Conservation (phyloP, 306 rosid species). For the Leucaena leucocephala region DNA sequence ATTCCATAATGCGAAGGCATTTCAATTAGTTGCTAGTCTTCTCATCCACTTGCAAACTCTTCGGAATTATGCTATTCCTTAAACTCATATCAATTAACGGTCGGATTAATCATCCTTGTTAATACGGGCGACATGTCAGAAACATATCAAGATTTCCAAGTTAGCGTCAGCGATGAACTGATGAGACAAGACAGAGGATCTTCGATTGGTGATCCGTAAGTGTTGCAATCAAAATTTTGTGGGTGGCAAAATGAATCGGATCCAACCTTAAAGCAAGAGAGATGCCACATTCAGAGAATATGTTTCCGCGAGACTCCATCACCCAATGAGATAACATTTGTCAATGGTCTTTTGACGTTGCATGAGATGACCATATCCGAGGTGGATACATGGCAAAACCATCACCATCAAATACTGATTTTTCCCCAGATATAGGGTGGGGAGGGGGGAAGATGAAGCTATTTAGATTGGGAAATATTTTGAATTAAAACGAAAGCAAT, state of each 20-base stretch:
- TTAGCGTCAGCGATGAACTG: not conserved
- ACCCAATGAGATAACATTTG: conserved; percentile 4
- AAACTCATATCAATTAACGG: not conserved
- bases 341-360: not conserved
- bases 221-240: not conserved
- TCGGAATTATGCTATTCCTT: conserved; percentile 7
- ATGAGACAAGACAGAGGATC: conserved; percentile 5
- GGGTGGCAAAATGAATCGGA: conserved; percentile 22
- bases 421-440: not conserved
- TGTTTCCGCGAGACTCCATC: not conserved
- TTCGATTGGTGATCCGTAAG: not conserved
- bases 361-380: not conserved
- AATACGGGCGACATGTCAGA: not conserved
- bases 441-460: not conserved
- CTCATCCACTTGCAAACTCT: conserved; percentile 26
- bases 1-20: not conserved
- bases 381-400: not conserved
- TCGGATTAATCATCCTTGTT: not conserved
- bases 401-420: not conserved
- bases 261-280: conserved; percentile 12
- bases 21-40: not conserved
- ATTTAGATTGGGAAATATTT: not conserved
- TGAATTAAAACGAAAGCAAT: not conserved
- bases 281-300: conserved; percentile 18
- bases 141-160: not conserved